Evolutionary conservation across 2,329 filamentous ascomycete genomes (phyloP).

Genomic region (Fusarium zealandicum): DNA sequence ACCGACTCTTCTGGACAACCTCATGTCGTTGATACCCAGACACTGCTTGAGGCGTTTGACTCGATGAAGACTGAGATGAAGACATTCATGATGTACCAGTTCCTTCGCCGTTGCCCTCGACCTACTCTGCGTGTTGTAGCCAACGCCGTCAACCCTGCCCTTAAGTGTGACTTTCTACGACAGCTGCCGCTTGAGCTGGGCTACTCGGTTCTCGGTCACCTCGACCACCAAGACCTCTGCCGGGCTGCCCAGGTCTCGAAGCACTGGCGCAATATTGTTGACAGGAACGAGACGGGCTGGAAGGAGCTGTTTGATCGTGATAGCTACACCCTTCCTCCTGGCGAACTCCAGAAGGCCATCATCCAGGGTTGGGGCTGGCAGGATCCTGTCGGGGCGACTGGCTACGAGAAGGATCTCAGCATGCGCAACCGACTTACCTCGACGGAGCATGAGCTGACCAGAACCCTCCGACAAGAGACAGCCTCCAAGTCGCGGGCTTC

Average conservation of each 20-base stretch:
- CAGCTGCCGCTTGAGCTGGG: constrained; percentile 86
- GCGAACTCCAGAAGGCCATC: constrained; percentile 86
- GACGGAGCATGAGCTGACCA: constrained; percentile 60
- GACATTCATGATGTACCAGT: constrained; percentile 95
- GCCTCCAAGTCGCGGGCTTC: constrained; percentile 56
- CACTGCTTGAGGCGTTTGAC: constrained; percentile 89
- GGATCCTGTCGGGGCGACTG: constrained; percentile 76
- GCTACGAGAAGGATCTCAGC: constrained; percentile 83
- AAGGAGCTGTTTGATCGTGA: constrained; percentile 89
- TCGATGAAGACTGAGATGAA: constrained; percentile 91
- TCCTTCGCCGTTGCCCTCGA: constrained; percentile 85
- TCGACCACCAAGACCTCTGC: constrained; percentile 86
- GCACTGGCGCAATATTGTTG: constrained; percentile 88
- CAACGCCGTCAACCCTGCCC: constrained; percentile 87
- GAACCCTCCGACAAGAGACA: constrained; percentile 51
- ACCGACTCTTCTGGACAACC: constrained; percentile 34
- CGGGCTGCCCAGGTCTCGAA: constrained; percentile 92
- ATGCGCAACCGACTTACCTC: constrained; percentile 59
- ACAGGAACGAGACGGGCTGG: constrained; percentile 95
- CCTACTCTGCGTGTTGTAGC: constrained; percentile 90
- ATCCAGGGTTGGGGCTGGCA: constrained; percentile 98
- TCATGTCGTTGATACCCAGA: constrained; percentile 78
- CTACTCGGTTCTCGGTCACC: constrained; percentile 84
- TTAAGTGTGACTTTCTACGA: constrained; percentile 92
- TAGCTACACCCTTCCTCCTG: constrained; percentile 78